Conservation (phyloP, 352 stramenopile species). For the Lagenidium giganteum region DNA sequence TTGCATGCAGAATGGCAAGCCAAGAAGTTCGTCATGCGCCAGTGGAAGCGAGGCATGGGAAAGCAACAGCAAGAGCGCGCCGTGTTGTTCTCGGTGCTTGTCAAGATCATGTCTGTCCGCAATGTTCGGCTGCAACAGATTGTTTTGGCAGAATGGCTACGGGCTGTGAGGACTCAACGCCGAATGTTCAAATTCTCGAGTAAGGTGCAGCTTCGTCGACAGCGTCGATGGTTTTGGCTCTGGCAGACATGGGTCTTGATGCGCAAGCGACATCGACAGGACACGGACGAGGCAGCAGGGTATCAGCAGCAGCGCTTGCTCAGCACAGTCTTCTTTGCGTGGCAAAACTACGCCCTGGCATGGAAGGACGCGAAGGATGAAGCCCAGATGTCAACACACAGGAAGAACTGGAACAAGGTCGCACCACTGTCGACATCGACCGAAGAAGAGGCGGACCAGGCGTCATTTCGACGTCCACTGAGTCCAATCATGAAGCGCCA, state of each 20-base stretch:
- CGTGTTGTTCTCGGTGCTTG: constrained; percentile 39
- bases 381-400: not conserved
- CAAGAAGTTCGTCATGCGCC: not conserved
- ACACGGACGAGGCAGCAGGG: constrained; percentile 10
- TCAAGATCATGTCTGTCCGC: constrained; percentile 31
- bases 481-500: constrained; percentile 59
- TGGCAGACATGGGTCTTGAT: constrained; percentile 7
- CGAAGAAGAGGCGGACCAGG: constrained; percentile 4
- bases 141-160: constrained; percentile 2
- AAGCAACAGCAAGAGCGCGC: constrained; percentile 30
- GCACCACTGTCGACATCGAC: constrained; percentile 9
- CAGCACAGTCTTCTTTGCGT: constrained; percentile 54
- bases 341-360: constrained; percentile 70
- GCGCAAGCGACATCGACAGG: constrained; percentile 2
- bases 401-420: not conserved
- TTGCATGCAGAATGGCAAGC: not conserved
- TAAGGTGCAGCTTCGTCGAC: not conserved
- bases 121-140: constrained; percentile 1
- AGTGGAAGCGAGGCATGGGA: constrained; percentile 3
- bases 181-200: not conserved
- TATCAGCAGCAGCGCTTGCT: constrained; percentile 29
- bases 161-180: not conserved
- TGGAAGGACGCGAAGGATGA: constrained; percentile 42
- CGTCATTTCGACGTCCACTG: constrained; percentile 19
- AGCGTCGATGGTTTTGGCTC: not conserved